A percentile compares a stretch with the other conserved stretches of the same genome.
These are phyloP conservation scores for Chlamydomonas reinhardtii DNA, from an alignment of 163 green algal species.

Conservation along the genomic window DNA sequence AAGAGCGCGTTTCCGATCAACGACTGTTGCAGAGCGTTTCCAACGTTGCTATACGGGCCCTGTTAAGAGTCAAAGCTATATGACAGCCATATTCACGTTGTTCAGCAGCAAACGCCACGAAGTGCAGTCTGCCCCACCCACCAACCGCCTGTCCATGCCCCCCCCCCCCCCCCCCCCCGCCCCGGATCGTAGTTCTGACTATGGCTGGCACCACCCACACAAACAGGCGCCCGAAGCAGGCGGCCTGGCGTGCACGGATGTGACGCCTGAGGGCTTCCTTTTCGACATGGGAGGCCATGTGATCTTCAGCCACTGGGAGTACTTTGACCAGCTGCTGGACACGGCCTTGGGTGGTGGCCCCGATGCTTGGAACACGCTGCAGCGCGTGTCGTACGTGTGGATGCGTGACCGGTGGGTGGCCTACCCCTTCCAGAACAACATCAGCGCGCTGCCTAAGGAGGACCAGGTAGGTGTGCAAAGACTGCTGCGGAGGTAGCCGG, in stretches of 20 bases:
- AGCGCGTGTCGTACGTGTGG: conserved; percentile 93
- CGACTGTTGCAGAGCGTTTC: no score
- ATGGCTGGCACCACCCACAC: no score
- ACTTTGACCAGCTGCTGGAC: conserved; percentile 93
- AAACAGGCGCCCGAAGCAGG: conserved; percentile 82
- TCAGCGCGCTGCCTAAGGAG: conserved; percentile 84
- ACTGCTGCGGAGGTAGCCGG: conserved; percentile 23
- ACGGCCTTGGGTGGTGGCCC: conserved; percentile 59
- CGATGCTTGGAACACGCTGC: conserved; percentile 87
- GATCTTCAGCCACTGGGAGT: conserved; percentile 95
- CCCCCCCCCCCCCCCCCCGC: no score
- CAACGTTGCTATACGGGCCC: no score
- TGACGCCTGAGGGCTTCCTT: conserved; percentile 92
- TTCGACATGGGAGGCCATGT: conserved; percentile 97
- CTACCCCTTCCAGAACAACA: conserved; percentile 96
- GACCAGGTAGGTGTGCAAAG: no score
- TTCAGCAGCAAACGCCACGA: no score
- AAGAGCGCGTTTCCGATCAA: no score
- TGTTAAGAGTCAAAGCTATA: no score
- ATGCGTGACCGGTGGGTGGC: conserved; percentile 87
- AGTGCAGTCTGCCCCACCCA: no score
- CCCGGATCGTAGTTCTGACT: no score
- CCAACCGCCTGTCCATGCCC: no score
- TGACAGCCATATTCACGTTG: no score
- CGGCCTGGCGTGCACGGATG: conserved; percentile 90